phyloP scores from a whole-genome alignment of 129 eudicot genomes.

The Centella asiatica region DNA sequence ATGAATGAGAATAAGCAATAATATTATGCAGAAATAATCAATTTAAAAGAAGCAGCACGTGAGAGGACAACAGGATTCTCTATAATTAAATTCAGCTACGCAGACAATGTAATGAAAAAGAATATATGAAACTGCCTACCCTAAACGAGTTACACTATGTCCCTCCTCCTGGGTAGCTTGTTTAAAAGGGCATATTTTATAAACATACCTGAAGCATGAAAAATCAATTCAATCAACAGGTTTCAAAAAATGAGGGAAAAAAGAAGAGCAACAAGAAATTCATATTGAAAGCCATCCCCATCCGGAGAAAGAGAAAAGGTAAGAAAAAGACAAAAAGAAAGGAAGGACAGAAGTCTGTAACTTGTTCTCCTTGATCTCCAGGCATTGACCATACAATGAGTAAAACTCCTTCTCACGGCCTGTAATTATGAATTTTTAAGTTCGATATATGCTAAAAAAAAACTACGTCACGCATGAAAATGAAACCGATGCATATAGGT shows the following conservation, averaged over 20 bases:
- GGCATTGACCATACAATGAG: conserved; percentile 76
- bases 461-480: neutral
- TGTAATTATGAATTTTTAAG: conserved; percentile 23
- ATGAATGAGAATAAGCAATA: neutral
- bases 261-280: neutral
- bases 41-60: neutral
- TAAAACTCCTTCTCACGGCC: conserved; percentile 90
- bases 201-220: conserved; percentile 61
- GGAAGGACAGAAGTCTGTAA: conserved; percentile 18
- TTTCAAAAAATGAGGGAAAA: neutral
- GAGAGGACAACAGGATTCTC: neutral
- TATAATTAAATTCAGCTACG: neutral
- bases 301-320: too few species aligned
- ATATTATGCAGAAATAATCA: neutral
- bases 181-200: conserved; percentile 87
- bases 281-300: neutral
- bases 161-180: conserved; percentile 93
- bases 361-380: conserved; percentile 88
- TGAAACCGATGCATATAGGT: conserved; percentile 1
- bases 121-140: conserved; percentile 41
- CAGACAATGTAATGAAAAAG: neutral
- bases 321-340: conserved; percentile 11
- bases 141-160: conserved; percentile 80
- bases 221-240: neutral
- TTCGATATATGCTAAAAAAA: neutral